Percentiles rank a stretch among this genome's conserved stretches.
These are phyloP conservation scores for Phialophora expanda DNA, from an alignment of 2,329 filamentous ascomycete genomes.

Conservation along the genomic window DNA sequence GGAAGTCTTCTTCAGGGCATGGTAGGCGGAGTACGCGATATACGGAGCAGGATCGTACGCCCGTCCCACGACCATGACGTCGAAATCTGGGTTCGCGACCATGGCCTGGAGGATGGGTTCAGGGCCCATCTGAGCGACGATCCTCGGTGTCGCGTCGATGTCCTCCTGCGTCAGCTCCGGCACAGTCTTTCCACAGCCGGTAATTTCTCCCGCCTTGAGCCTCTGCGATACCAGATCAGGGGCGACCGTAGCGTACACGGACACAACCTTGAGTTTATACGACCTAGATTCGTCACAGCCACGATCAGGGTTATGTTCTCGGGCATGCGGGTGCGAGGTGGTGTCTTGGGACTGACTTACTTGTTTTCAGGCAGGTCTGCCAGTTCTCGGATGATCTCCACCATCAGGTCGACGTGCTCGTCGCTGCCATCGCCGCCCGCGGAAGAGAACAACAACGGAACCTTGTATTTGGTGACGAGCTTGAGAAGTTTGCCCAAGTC, in stretches of 20 bases:
- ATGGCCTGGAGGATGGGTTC: constrained; percentile 54
- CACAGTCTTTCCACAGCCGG: constrained; percentile 40
- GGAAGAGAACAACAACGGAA: constrained; percentile 53
- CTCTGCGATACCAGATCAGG: constrained; percentile 2
- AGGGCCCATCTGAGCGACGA: constrained; percentile 55
- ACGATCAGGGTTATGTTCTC: too few species aligned
- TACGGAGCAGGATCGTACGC: constrained; percentile 52
- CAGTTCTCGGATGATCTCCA: constrained; percentile 49
- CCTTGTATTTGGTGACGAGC: constrained; percentile 44
- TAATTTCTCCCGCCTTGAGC: constrained; percentile 3
- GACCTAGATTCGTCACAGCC: neutral
- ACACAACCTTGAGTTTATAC: constrained; percentile 31
- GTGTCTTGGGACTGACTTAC: neutral
- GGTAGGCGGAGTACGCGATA: constrained; percentile 3
- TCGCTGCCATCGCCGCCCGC: constrained; percentile 57
- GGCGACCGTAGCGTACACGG: constrained; percentile 49
- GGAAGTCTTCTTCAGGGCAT: constrained; percentile 1
- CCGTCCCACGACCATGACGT: constrained; percentile 56
- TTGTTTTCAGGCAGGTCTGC: constrained; percentile 25
- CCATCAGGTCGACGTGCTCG: constrained; percentile 51
- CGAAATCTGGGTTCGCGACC: constrained; percentile 48
- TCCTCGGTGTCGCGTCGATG: constrained; percentile 45
- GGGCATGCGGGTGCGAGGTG: too few species aligned
- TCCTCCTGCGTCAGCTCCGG: constrained; percentile 48
- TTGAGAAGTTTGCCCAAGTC: constrained; percentile 52